Evolutionary conservation across 768 basidiomycete genomes (phyloP), one percentile per base, ranked within the genome.

Genomic region (Strobilomyces confusus): DNA sequence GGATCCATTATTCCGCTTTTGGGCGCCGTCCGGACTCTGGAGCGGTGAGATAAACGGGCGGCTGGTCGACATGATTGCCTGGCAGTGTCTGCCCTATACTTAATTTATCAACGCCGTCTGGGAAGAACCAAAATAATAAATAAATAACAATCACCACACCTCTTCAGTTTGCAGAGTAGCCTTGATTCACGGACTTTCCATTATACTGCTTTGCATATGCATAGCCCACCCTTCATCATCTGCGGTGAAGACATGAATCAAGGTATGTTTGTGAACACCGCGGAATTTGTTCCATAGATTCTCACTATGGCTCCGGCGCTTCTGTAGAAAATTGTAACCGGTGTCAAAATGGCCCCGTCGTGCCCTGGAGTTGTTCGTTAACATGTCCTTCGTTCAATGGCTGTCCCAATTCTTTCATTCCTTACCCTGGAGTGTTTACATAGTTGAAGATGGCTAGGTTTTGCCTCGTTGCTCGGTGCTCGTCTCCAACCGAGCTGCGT

Each of bases 401-500:
- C 9, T 49, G 11, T 14, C 13, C 19, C 23, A 1, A 14, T 8
- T 20, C 14, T 15, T 22, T 3, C 20, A 5, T 45, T 34, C 20
- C 30, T n/a, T 41, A 0, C 47, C 55, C 42, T 47, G 48, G 56
- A 57, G 43, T 12, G 9, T 32, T 17, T n/a, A n/a, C 30, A 15
- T 13, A 42, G 29, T 25, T 9, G n/a, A 38, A 14, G 9, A 36
- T 20, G 3, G 43, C 20, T 8, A 19, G 3, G 14, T 40, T 41
- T 17, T n/a, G 12, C 32, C 25, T 44, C 7, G 14, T 42, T 13
- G 7, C 36, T 11, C 17, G 23, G 26, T 15, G 8, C 15, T 12
- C 26, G 22, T 26, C 50, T 37, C 20, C 34, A 33, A 2, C 56
- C 41, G 45, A 38, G 34, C 57, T 58, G 45, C 57, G 33, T 19